Evolutionary conservation across 2,329 filamentous ascomycete genomes (phyloP).

Genomic region (Diplodia seriata): DNA sequence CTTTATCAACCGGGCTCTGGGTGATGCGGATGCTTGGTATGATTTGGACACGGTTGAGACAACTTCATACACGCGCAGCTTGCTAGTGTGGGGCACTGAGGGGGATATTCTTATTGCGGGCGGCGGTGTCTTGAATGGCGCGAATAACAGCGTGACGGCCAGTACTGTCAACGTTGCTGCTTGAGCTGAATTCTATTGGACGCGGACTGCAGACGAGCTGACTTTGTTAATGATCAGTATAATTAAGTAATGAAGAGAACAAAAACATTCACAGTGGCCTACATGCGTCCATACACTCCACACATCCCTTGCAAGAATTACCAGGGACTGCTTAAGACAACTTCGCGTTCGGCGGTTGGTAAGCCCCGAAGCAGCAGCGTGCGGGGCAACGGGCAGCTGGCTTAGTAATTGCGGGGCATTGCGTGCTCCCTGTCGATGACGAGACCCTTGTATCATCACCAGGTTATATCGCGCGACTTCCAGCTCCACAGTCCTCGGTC

Average conservation of each 20-base stretch:
- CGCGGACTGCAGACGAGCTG: background rate
- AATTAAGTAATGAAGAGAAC: background rate
- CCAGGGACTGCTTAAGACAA: background rate
- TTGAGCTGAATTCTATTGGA: background rate
- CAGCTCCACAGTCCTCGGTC: background rate
- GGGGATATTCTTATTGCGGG: slow-evolving; percentile 15
- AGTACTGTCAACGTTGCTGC: slow-evolving; percentile 32
- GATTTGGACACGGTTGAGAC: slow-evolving; percentile 52
- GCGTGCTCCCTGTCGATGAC: slow-evolving; percentile 8
- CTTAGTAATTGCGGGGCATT: slow-evolving; percentile 16
- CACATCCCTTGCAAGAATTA: background rate
- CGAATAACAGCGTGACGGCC: slow-evolving; percentile 38
- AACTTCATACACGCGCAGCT: slow-evolving; percentile 55
- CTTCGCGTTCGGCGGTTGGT: slow-evolving; percentile 1
- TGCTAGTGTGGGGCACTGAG: slow-evolving; percentile 49
- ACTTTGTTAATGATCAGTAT: background rate
- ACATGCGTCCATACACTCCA: background rate
- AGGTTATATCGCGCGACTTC: slow-evolving; percentile 16
- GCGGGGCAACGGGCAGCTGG: background rate
- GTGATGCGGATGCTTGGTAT: slow-evolving; percentile 54
- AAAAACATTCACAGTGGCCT: background rate
- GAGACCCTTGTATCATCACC: slow-evolving; percentile 1
- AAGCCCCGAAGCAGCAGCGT: background rate
- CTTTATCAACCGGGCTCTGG: slow-evolving; percentile 57
- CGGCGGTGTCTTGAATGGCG: slow-evolving; percentile 35